phyloP scores from a whole-genome alignment of 129 eudicot genomes.

The Daucus carota region DH1_v3.0 NC_030381.2:3456001-3456500 shows the following conservation, averaged over 20 bases:
- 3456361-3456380: background rate
- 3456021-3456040: background rate
- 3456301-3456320: background rate
- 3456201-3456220: background rate
- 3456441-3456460: slow-evolving; percentile 49
- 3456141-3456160: too few relatives aligned
- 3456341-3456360: background rate
- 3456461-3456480: slow-evolving; percentile 53
- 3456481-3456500: slow-evolving; percentile 59
- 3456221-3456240: background rate
- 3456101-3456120: background rate
- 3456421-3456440: slow-evolving; percentile 51
- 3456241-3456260: background rate
- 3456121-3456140: background rate
- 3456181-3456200: background rate
- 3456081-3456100: background rate
- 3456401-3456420: slow-evolving; percentile 53
- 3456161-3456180: background rate
- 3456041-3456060: background rate
- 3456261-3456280: background rate
- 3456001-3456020: background rate
- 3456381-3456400: background rate
- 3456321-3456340: background rate
- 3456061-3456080: background rate
- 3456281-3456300: background rate